These are phyloP conservation scores for Kurtzmaniella quercitrusa DNA, from an alignment of 1,139 yeast species.

Conservation along the genomic window DNA sequence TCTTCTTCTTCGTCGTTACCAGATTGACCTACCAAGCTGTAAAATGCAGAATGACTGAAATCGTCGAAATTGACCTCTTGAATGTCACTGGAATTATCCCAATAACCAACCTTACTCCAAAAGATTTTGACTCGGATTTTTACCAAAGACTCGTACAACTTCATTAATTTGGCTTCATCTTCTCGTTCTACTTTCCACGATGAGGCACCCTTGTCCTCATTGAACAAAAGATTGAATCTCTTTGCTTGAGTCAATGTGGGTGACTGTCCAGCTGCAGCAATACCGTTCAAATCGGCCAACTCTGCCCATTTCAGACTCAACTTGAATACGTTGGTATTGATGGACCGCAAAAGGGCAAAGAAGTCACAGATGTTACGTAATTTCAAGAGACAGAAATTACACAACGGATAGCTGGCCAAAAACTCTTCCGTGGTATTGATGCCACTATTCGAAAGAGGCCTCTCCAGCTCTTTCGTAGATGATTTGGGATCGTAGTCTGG, in stretches of 20 bases:
- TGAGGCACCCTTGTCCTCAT: not conserved
- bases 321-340: slow-evolving; percentile 49
- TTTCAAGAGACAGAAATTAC: slow-evolving; percentile 77
- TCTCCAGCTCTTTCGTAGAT: slow-evolving; percentile 8
- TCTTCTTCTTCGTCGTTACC: not conserved
- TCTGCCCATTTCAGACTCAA: slow-evolving; percentile 14
- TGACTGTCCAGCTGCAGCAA: slow-evolving; percentile 1
- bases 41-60: slow-evolving; percentile 21
- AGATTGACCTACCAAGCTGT: slow-evolving; percentile 3
- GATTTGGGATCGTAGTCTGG: slow-evolving; percentile 15
- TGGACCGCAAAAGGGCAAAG: slow-evolving; percentile 65
- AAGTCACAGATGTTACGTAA: slow-evolving; percentile 78
- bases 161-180: slow-evolving; percentile 9
- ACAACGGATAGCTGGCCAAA: slow-evolving; percentile 59
- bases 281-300: not conserved
- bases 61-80: slow-evolving; percentile 29
- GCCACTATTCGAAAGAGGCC: slow-evolving; percentile 8
- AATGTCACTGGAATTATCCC: slow-evolving; percentile 42
- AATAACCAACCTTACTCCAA: slow-evolving; percentile 80
- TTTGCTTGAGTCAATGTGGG: slow-evolving; percentile 5
- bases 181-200: slow-evolving; percentile 3
- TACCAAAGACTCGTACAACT: slow-evolving; percentile 13
- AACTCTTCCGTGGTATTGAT: slow-evolving; percentile 20
- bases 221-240: slow-evolving; percentile 6
- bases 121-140: slow-evolving; percentile 48